Base-by-base conservation (phyloP, 2,329 filamentous ascomycete genomes). In the Simplicillium sp. region DNA sequence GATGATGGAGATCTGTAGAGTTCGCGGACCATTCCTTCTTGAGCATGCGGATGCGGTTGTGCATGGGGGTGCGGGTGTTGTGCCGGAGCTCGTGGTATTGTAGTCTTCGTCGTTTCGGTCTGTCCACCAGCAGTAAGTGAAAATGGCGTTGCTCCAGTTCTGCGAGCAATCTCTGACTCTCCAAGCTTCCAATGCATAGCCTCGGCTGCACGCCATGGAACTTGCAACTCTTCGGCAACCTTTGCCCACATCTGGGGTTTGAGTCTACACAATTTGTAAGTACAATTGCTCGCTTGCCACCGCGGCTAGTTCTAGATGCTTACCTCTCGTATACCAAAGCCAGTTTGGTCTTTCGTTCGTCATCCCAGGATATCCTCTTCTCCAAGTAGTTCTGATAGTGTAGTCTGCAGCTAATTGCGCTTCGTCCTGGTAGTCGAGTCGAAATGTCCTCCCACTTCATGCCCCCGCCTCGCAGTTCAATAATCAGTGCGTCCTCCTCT, bases 391-490 rank as follows among this genome's bases (percentile, higher is more conserved):
- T 98, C 55, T 97, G 90, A 61, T 96, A 97, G 57, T 95, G 88
- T 39, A 97, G 72, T 34, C 90, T 82, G 62, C 90, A 97, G 53
- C 88, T 94, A 54, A 96, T 96, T 43, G 88, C 83, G 62, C 88
- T 96, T 52, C 92, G 79, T 46, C 90, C 90, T 3, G 88, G 89
- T 38, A 97, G 68, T 41, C 83, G 78, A 67, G 90, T 94, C 46
- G 87, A 94, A 54, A 97, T 96, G 61, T 97, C 90, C 58, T 97
- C 90, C 92, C 90, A 97, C 59, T 97, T 97, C 87, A 96, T 95
- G 8, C 87, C 86, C 52, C 82, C 82, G 31, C 87, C 87, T 43
- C 90, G 80, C 46, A 97, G 75, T 60, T 94, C 86, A 53, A 96
- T 95, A 52, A 95, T 95, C 37, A 92, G 68, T n/a, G 84, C 79